Evolutionary conservation across 768 basidiomycete species (phyloP), one percentile per base, ranked within the genome.

Genomic region (Phylloporus sp.): DNA sequence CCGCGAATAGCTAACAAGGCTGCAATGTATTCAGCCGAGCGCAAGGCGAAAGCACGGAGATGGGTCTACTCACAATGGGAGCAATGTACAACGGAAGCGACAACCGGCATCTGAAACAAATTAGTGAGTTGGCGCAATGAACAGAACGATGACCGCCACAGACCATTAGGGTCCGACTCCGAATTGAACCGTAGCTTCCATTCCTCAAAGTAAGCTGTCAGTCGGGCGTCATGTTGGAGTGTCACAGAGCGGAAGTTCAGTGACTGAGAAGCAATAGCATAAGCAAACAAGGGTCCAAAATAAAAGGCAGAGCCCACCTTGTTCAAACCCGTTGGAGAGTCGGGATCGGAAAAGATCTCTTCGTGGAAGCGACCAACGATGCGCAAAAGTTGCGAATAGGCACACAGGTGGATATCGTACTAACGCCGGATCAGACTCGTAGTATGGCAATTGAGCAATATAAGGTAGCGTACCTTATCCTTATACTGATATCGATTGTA

Each of bases 341-440:
- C 75, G 7, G 83, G 81, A 63, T 87, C 84, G 18, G 84, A 87
- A 63, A 85, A 88, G 18, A 91, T 81, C 46, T 82, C 81, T 43
- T 88, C 86, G 53, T 89, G 88, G 72, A 88, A 90, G 29, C 76
- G 77, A 13, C 84, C 80, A 7, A 90, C 80, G 41, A 90, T 82
- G 32, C 82, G 80, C 40, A 91, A 68, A 29, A 90, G 72, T 13
- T 78, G 77, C 1, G 86, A 82, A 59, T 91, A 86, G 22, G 78
- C 85, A 59, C 86, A 90, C 23, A 90, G 71, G 54, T 90, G 87
- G 40, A 90, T 71, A 59, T 91, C 88, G 60, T 83, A 85, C 86
- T 88, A 48, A 15, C 18, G 13, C 18, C 22, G 2, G 10, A 49
- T 55, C 34, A 51, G 40, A 47, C 15, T n/a, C 2, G n/a, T n/a